A percentile compares a stretch with the other conserved stretches of the same genome.
Conservation (phyloP, 805 yeast species). For the Suhomyces kilbournensis region DNA sequence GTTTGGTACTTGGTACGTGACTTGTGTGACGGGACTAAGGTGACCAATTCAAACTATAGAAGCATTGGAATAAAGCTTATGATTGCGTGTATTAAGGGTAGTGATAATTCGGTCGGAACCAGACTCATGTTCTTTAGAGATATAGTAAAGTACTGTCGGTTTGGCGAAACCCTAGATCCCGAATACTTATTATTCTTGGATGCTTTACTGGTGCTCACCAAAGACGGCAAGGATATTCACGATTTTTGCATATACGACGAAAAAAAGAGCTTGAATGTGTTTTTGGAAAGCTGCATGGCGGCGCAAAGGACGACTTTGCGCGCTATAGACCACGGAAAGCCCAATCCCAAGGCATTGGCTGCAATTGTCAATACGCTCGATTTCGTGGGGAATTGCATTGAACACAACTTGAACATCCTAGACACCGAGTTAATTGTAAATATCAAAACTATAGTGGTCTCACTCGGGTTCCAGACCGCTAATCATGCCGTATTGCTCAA, state of each 20-base stretch:
- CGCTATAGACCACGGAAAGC: background rate
- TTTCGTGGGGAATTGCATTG: slow-evolving; percentile 45
- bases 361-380: slow-evolving; percentile 20
- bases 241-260: slow-evolving; percentile 48
- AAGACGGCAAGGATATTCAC: slow-evolving; percentile 51
- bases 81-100: slow-evolving; percentile 51
- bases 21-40: slow-evolving; percentile 43
- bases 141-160: slow-evolving; percentile 43
- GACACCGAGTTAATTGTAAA: slow-evolving; percentile 33
- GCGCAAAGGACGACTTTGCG: background rate
- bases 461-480: slow-evolving; percentile 40
- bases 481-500: slow-evolving; percentile 32
- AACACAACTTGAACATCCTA: slow-evolving; percentile 45
- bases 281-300: slow-evolving; percentile 7
- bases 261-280: slow-evolving; percentile 20
- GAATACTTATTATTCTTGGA: slow-evolving; percentile 50
- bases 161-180: slow-evolving; percentile 35
- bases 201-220: slow-evolving; percentile 48
- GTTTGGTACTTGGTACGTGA: slow-evolving; percentile 70
- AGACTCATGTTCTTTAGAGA: slow-evolving; percentile 59
- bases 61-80: slow-evolving; percentile 53
- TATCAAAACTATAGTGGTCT: slow-evolving; percentile 32
- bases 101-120: slow-evolving; percentile 49
- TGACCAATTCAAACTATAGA: slow-evolving; percentile 22
- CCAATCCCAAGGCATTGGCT: background rate